Percentiles rank a stretch among this genome's conserved stretches.
Evolutionary conservation across 2,329 filamentous ascomycete genomes (phyloP).

Genomic region (Penicillium sclerotiorum): DNA sequence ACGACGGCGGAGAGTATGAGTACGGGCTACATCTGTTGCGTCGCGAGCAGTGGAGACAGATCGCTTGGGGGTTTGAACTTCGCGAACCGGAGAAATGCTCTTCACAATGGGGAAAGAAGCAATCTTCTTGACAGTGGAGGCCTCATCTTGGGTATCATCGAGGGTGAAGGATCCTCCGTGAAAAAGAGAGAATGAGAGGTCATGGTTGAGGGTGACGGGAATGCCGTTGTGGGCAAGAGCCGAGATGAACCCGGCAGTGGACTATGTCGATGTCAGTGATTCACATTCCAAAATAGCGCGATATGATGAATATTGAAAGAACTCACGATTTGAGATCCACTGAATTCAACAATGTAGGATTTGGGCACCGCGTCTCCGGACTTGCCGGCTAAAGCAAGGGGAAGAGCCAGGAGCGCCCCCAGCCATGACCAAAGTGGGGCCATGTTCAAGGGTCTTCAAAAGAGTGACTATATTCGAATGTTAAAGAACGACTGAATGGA

Average conservation of each 20-base stretch:
- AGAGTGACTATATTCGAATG: background rate
- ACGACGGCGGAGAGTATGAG: constrained; percentile 6
- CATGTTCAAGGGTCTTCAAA: background rate
- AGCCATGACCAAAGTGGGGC: constrained; percentile 10
- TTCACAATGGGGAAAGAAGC: constrained; percentile 6
- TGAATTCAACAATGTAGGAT: constrained; percentile 10
- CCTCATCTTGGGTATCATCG: constrained; percentile 5
- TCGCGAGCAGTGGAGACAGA: constrained; percentile 2
- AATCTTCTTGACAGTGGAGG: constrained; percentile 9
- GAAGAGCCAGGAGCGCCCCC: constrained; percentile 4
- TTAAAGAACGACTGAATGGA: background rate
- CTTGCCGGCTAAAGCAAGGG: constrained; percentile 7
- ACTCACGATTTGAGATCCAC: constrained; percentile 3
- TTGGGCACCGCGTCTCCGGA: constrained; percentile 3
- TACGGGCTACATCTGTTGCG: background rate
- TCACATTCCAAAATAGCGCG: background rate
- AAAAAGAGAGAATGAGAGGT: constrained; percentile 12
- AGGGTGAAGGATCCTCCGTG: constrained; percentile 13
- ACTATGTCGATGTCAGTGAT: background rate
- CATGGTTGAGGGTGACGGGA: constrained; percentile 7
- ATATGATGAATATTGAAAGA: background rate
- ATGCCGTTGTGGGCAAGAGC: constrained; percentile 5
- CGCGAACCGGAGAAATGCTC: constrained; percentile 9
- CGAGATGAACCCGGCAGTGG: constrained; percentile 4
- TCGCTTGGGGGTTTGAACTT: constrained; percentile 1